phyloP scores from a whole-genome alignment of 2,329 filamentous ascomycete genomes.

The Colletotrichum cereale region DNA sequence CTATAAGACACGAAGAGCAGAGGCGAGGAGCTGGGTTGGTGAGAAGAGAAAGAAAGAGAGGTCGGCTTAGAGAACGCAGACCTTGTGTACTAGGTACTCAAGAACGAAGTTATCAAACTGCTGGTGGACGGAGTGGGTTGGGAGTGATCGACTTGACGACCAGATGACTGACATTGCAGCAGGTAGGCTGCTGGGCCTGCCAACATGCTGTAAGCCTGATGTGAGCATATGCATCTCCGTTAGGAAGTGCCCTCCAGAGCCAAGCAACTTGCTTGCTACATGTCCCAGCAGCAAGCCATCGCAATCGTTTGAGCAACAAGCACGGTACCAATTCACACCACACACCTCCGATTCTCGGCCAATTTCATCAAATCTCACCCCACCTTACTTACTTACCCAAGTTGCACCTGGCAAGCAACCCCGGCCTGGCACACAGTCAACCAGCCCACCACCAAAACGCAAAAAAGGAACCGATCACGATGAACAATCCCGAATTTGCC shows the following conservation, averaged over 20 bases:
- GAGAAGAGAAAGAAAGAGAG: conserved; percentile 17
- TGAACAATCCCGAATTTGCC: not conserved
- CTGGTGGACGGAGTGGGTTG: not conserved
- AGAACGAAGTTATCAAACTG: not conserved
- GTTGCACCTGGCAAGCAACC: not conserved
- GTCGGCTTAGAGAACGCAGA: conserved; percentile 24
- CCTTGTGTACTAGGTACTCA: conserved; percentile 13
- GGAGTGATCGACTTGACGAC: not conserved
- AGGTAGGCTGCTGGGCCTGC: not conserved
- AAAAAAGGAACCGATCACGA: not conserved
- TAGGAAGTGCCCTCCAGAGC: no score
- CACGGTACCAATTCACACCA: not conserved
- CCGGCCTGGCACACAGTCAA: not conserved
- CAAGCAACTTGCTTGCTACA: no score
- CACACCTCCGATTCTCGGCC: not conserved
- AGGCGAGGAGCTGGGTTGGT: not conserved
- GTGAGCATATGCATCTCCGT: not conserved
- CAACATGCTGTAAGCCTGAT: not conserved
- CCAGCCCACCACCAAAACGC: not conserved
- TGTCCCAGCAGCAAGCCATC: no score
- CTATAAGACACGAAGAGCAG: conserved; percentile 20
- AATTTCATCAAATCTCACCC: not conserved
- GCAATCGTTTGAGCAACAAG: not conserved
- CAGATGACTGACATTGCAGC: no score
- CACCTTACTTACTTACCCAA: not conserved